A percentile compares a stretch with the other conserved stretches of the same genome.
phyloP scores from a whole-genome alignment of 768 basidiomycete genomes.

The Lentinula aciculospora region DNA sequence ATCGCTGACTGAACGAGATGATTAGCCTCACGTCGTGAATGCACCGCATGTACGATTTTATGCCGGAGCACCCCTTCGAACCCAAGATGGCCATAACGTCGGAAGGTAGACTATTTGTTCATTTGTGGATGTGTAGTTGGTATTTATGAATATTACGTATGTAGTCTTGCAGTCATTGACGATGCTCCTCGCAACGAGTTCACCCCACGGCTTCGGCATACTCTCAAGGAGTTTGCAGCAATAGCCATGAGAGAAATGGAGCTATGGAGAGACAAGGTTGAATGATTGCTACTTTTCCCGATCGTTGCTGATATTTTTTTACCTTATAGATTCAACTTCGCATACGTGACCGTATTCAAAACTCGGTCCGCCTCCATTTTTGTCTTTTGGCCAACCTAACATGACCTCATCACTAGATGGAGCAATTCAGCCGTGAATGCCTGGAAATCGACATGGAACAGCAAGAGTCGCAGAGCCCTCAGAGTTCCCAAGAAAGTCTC shows the following conservation, averaged over 20 bases:
- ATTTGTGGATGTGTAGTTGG: background rate
- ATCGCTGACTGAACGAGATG: background rate
- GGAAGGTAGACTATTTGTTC: conserved; percentile 47
- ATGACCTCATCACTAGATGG: conserved; percentile 56
- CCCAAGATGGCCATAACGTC: conserved; percentile 86
- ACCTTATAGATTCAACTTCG: conserved; percentile 74
- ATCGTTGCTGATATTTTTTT: background rate
- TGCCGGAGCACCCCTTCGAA: conserved; percentile 86
- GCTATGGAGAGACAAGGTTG: conserved; percentile 88
- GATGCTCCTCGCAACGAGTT: conserved; percentile 81
- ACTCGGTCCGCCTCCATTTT: conserved; percentile 48
- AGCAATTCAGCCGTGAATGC: conserved; percentile 91
- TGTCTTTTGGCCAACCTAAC: background rate
- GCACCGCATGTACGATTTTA: conserved; percentile 77
- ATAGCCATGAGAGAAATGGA: conserved; percentile 95
- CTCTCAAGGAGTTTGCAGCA: conserved; percentile 92
- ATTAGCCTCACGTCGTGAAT: conserved; percentile 65
- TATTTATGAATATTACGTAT: background rate
- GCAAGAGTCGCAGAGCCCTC: conserved; percentile 20
- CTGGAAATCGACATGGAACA: conserved; percentile 78
- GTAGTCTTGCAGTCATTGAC: conserved; percentile 72
- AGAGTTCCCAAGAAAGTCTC: background rate
- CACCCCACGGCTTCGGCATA: conserved; percentile 83
- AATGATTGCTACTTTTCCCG: background rate
- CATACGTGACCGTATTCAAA: conserved; percentile 88